Conservation (phyloP, 305 asterid genomes). For the Plantago coronopus region DNA sequence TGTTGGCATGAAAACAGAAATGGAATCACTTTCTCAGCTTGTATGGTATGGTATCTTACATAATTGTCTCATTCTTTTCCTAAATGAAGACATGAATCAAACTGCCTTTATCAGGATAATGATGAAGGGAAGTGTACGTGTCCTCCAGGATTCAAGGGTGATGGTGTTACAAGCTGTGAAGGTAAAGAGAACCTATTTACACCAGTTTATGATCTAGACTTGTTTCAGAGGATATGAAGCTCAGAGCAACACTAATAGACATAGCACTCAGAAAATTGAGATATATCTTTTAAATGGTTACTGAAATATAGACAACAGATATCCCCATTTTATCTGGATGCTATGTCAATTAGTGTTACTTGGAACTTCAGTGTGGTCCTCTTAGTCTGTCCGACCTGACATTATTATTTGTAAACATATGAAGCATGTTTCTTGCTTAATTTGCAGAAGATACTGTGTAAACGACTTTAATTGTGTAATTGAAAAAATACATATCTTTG, state of each 20-base stretch:
- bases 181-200: constrained; percentile 29
- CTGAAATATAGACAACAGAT: too few relatives aligned
- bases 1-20: constrained; percentile 79
- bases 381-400: not conserved
- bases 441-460: not conserved
- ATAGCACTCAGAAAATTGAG: too few relatives aligned
- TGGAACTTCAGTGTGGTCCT: not conserved
- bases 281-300: too few relatives aligned
- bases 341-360: not conserved
- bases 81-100: constrained; percentile 14
- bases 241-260: too few relatives aligned
- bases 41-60: constrained; percentile 49
- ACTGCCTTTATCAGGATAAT: constrained; percentile 30
- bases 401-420: not conserved
- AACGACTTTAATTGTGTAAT: not conserved
- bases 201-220: not conserved
- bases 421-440: not conserved
- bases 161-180: constrained; percentile 43
- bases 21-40: constrained; percentile 75
- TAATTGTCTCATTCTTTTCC: constrained; percentile 14
- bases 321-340: not conserved
- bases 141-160: constrained; percentile 48
- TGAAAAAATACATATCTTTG: not conserved
- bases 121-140: constrained; percentile 46
- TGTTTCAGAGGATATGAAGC: too few relatives aligned